phyloP scores from a whole-genome alignment of 345 rosid genomes.

The Durio zibethinus region DNA sequence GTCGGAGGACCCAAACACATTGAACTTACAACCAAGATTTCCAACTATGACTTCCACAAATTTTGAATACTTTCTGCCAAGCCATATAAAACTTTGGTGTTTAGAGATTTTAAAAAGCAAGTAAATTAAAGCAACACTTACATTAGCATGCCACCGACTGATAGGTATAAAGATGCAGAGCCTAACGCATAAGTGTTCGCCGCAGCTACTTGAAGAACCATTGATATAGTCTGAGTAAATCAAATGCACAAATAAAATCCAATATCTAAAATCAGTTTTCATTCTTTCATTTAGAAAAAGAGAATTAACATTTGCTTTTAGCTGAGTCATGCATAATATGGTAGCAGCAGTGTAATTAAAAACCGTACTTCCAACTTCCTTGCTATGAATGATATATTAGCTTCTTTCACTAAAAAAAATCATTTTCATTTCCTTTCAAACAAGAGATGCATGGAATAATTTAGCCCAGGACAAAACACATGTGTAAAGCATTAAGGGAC shows the following conservation, averaged over 20 bases:
- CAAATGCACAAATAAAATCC: slow-evolving; percentile 16
- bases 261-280: background rate
- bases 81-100: background rate
- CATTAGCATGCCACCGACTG: slow-evolving; percentile 89
- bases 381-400: background rate
- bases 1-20: background rate
- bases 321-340: background rate
- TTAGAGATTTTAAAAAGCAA: background rate
- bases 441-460: background rate
- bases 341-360: background rate
- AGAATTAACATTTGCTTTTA: background rate
- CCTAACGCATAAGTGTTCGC: slow-evolving; percentile 46
- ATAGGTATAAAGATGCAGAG: slow-evolving; percentile 53
- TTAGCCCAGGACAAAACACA: background rate
- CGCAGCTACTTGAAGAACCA: slow-evolving; percentile 77
- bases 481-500: background rate
- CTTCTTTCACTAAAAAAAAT: background rate
- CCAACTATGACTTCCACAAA: background rate
- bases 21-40: background rate
- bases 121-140: slow-evolving; percentile 36
- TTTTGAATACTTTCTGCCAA: background rate
- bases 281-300: background rate
- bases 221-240: slow-evolving; percentile 66
- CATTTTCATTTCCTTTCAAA: background rate
- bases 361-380: background rate